These are phyloP conservation scores for Penicillium sp. DNA, from an alignment of 2,329 filamentous ascomycete genomes.

Conservation along the genomic window DNA sequence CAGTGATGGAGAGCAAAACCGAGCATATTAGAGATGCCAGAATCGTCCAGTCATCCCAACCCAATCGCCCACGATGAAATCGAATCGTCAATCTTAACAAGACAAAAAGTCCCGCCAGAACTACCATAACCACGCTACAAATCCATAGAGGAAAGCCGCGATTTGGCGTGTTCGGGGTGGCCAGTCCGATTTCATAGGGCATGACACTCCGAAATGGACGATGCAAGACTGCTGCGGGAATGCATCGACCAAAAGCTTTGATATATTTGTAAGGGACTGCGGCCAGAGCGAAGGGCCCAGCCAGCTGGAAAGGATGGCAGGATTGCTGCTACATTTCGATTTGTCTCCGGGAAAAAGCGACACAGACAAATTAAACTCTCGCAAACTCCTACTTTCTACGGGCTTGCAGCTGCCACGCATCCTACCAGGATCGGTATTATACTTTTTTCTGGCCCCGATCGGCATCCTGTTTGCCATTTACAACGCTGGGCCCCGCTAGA, in stretches of 20 bases:
- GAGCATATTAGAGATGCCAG: conserved; percentile 24
- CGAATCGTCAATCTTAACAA: conserved; percentile 21
- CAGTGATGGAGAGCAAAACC: conserved; percentile 21
- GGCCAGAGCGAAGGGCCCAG: too few relatives aligned
- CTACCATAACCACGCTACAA: conserved; percentile 25
- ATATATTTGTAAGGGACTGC: too few relatives aligned
- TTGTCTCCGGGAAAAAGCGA: too few relatives aligned
- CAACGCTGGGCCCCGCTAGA: too few relatives aligned
- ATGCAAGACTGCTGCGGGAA: background rate
- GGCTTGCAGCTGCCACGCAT: too few relatives aligned
- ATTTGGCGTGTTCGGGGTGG: conserved; percentile 20
- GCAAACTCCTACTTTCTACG: too few relatives aligned
- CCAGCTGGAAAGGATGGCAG: too few relatives aligned
- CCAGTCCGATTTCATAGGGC: conserved; percentile 16
- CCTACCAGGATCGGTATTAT: too few relatives aligned
- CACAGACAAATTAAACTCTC: too few relatives aligned
- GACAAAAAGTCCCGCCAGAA: conserved; percentile 26
- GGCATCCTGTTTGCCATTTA: too few relatives aligned
- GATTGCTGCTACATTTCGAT: too few relatives aligned
- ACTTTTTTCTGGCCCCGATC: too few relatives aligned
- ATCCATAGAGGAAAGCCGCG: conserved; percentile 28
- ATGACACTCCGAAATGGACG: background rate
- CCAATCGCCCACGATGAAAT: conserved; percentile 19
- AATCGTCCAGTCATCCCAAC: conserved; percentile 30
- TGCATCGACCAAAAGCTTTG: background rate